These are phyloP conservation scores for Pichia sp. DNA, from an alignment of 1,139 yeast genomes.

Conservation along the genomic window DNA sequence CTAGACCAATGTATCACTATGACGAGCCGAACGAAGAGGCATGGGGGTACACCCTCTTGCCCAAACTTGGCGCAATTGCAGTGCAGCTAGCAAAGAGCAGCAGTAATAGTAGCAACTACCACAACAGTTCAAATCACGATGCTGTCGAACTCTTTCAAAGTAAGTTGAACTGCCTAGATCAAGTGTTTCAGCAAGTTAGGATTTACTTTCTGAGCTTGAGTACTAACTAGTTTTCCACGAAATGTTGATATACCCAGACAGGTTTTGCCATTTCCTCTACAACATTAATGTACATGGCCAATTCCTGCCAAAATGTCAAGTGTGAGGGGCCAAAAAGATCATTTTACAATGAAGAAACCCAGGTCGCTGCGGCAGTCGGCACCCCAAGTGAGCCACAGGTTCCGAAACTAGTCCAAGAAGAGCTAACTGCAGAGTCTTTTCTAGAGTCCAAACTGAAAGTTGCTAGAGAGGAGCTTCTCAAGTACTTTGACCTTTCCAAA, in stretches of 20 bases:
- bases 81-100: too few relatives aligned
- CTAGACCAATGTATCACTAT: not conserved
- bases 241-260: not conserved
- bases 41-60: too few relatives aligned
- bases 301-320: not conserved
- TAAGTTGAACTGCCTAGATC: not conserved
- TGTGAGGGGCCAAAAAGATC: conserved; percentile 32
- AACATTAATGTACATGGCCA: conserved; percentile 2
- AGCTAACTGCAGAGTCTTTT: conserved; percentile 57
- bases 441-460: conserved; percentile 48
- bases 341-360: conserved; percentile 58
- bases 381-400: conserved; percentile 31
- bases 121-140: not conserved
- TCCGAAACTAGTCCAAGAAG: conserved; percentile 41
- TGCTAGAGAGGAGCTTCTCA: conserved; percentile 41
- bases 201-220: not conserved
- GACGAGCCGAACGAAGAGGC: not conserved
- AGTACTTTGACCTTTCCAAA: conserved; percentile 32
- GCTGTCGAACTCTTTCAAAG: not conserved
- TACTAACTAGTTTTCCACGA: not conserved
- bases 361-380: conserved; percentile 47
- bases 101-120: not conserved
- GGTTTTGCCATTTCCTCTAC: conserved; percentile 15
- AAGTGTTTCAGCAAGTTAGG: not conserved
- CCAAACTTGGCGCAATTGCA: too few relatives aligned